A percentile compares a stretch with the other conserved stretches of the same genome.
These are phyloP conservation scores for Talaromyces sp. DNA, from an alignment of 2,329 filamentous ascomycete genomes.

Conservation along the genomic window DNA sequence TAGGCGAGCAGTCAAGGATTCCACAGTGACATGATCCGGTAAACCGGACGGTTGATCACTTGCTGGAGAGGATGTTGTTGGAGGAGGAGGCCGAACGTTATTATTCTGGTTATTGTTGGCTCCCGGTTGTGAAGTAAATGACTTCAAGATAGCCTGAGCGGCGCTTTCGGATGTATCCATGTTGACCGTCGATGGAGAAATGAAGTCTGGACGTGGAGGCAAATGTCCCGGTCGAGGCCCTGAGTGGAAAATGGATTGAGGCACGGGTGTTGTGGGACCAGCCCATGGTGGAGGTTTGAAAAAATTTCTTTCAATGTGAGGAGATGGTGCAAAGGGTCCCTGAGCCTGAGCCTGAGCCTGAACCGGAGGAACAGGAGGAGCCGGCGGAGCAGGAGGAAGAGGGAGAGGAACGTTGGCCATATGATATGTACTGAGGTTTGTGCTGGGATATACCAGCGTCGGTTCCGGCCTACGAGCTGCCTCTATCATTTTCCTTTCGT, in stretches of 20 bases:
- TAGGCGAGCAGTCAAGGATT: not conserved
- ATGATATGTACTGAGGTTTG: not conserved
- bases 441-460: not conserved
- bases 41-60: not conserved
- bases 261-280: not conserved
- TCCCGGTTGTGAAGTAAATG: not conserved
- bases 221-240: not conserved
- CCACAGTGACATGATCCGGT: not conserved
- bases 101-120: not conserved
- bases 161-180: not conserved
- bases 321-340: not conserved
- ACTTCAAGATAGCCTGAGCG: constrained; percentile 1
- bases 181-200: not conserved
- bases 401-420: not conserved
- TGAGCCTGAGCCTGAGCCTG: not conserved
- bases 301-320: constrained; percentile 1
- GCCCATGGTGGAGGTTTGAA: constrained; percentile 5
- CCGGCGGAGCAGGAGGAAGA: not conserved
- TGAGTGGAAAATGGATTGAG: not conserved
- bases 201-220: not conserved
- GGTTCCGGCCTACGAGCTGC: not conserved
- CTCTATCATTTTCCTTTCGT: constrained; percentile 19
- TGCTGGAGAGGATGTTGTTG: not conserved
- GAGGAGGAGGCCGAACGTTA: not conserved
- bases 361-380: not conserved